These are phyloP conservation scores for Teunomyces cretensis DNA, from an alignment of 805 yeast species.

Conservation along the genomic window DNA sequence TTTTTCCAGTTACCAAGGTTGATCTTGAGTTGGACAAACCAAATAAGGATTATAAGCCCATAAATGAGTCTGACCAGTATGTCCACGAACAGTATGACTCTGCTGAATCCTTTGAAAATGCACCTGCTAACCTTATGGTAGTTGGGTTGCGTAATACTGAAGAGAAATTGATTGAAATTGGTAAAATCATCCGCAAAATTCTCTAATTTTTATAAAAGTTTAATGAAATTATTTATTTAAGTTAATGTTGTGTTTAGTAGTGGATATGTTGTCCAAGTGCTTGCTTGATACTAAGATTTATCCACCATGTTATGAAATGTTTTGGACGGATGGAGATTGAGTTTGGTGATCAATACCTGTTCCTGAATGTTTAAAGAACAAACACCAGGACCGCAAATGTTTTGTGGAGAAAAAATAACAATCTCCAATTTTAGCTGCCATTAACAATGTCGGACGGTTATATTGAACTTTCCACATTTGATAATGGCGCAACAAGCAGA, in stretches of 20 bases:
- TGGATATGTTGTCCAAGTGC: too few relatives aligned
- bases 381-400: neutral
- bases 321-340: too few relatives aligned
- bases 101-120: conserved; percentile 15
- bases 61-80: conserved; percentile 13
- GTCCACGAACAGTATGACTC: conserved; percentile 13
- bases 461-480: conserved; percentile 6
- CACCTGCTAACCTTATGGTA: conserved; percentile 17
- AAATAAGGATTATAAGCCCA: conserved; percentile 12
- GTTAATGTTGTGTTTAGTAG: neutral
- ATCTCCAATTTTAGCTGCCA: neutral
- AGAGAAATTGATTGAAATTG: conserved; percentile 18
- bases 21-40: conserved; percentile 13
- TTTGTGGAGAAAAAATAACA: neutral
- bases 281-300: too few relatives aligned
- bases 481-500: neutral
- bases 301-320: too few relatives aligned
- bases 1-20: conserved; percentile 37
- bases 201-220: neutral
- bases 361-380: too few relatives aligned
- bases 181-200: conserved; percentile 7
- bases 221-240: too few relatives aligned
- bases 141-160: conserved; percentile 19
- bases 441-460: conserved; percentile 1
- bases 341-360: too few relatives aligned